Evolutionary conservation across 2,329 filamentous ascomycete genomes (phyloP).

Genomic region (Cryphonectria radicalis): DNA sequence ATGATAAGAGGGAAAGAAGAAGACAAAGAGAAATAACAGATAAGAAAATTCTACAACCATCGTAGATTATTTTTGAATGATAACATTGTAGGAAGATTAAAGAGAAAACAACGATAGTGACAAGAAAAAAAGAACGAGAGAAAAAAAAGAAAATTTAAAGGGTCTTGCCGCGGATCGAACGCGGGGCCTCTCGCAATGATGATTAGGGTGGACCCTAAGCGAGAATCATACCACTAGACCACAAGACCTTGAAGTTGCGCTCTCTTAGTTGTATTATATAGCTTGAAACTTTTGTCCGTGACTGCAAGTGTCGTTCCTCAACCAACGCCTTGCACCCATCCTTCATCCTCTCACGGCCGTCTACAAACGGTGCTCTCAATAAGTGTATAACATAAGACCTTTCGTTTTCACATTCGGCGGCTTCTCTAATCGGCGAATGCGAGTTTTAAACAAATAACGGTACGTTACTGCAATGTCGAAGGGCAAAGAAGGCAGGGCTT

Average conservation of each 20-base stretch:
- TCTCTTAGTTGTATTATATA: neutral
- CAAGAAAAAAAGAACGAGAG: neutral
- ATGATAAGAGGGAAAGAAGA: no score
- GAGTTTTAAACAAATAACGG: neutral
- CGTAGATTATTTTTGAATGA: no score
- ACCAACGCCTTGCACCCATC: no score
- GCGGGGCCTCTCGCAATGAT: slow-evolving; percentile 23
- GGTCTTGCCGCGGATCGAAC: slow-evolving; percentile 27
- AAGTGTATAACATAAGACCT: no score
- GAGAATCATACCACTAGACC: slow-evolving; percentile 29
- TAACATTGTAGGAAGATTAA: no score
- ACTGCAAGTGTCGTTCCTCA: no score
- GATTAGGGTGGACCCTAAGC: slow-evolving; percentile 22
- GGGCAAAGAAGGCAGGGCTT: no score
- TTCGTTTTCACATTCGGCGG: neutral
- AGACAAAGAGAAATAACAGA: no score
- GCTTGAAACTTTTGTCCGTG: neutral
- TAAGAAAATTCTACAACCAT: no score
- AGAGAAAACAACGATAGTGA: no score
- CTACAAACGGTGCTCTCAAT: no score
- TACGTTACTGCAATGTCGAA: neutral
- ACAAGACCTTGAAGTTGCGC: slow-evolving; percentile 7
- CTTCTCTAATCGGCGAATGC: neutral
- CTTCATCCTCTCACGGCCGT: no score
- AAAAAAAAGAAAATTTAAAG: slow-evolving; percentile 2